A percentile compares a stretch with the other conserved stretches of the same genome.
phyloP scores from a whole-genome alignment of 805 yeast genomes.

The Lipomyces orientalis region DNA sequence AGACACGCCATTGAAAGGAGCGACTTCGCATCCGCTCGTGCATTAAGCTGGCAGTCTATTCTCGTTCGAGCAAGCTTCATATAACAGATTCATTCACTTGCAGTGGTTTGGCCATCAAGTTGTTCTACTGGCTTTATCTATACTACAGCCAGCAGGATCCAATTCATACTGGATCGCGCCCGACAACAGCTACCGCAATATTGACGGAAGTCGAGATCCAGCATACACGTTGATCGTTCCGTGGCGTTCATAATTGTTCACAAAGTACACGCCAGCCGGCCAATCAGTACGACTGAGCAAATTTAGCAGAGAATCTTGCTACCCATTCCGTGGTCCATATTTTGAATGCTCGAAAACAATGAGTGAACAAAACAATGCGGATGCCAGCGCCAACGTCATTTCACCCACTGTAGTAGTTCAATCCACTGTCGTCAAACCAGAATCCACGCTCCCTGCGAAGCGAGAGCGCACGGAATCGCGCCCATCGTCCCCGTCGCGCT shows the following conservation, averaged over 20 bases:
- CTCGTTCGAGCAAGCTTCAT: not conserved
- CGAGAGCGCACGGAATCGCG: conserved; percentile 3
- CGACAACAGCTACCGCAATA: not conserved
- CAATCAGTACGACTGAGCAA: not conserved
- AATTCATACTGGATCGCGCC: not conserved
- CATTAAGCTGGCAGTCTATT: not conserved
- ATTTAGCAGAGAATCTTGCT: not conserved
- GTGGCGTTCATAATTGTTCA: not conserved
- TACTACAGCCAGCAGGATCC: not conserved
- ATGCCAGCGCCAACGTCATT: not conserved
- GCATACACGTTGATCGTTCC: not conserved
- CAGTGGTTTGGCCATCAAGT: not conserved
- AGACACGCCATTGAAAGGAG: not conserved
- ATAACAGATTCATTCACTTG: not conserved
- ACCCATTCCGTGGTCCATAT: not conserved
- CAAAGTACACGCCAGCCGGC: not conserved
- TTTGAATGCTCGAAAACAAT: not conserved
- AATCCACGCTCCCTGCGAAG: not conserved
- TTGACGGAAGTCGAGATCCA: not conserved
- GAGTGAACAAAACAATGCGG: not conserved
- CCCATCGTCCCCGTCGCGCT: not conserved
- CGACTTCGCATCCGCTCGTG: not conserved
- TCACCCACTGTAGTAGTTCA: conserved; percentile 3
- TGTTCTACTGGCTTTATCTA: not conserved
- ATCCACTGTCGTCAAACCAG: not conserved